phyloP scores from a whole-genome alignment of 495 filamentous ascomycete species.

The Cercophora samala region DNA sequence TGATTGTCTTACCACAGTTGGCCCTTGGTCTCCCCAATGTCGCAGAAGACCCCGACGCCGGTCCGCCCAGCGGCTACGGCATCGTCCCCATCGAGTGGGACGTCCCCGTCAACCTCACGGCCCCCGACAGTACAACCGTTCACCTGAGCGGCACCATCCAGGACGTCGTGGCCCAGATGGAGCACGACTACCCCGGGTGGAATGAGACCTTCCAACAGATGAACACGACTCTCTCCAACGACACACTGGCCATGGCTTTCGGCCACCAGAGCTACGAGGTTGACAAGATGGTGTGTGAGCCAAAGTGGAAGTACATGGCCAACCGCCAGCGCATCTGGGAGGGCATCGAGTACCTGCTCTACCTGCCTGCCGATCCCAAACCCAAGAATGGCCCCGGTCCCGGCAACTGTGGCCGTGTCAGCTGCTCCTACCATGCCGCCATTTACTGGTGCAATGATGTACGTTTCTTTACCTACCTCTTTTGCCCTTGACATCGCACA shows the following conservation, averaged over 20 bases:
- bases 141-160: constrained; percentile 9
- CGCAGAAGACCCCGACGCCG: neutral
- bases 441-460: constrained; percentile 37
- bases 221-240: neutral
- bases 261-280: too few relatives aligned
- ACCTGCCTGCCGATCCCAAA: constrained; percentile 9
- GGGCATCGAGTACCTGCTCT: constrained; percentile 28
- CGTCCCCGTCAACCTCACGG: neutral
- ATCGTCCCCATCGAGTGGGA: neutral
- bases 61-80: neutral
- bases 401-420: constrained; percentile 25
- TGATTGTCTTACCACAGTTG: neutral
- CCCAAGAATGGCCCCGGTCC: constrained; percentile 23
- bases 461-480: neutral
- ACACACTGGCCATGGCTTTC: neutral
- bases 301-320: neutral
- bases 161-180: constrained; percentile 2
- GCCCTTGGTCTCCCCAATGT: neutral
- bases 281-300: too few relatives aligned
- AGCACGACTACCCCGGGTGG: neutral
- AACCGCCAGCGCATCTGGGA: constrained; percentile 12
- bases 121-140: constrained; percentile 2
- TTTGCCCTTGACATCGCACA: too few relatives aligned
- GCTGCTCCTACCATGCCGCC: constrained; percentile 25
- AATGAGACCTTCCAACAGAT: neutral